phyloP scores from a whole-genome alignment of 2,329 filamentous ascomycete species.

The Pestalotiopsis sp. region DNA sequence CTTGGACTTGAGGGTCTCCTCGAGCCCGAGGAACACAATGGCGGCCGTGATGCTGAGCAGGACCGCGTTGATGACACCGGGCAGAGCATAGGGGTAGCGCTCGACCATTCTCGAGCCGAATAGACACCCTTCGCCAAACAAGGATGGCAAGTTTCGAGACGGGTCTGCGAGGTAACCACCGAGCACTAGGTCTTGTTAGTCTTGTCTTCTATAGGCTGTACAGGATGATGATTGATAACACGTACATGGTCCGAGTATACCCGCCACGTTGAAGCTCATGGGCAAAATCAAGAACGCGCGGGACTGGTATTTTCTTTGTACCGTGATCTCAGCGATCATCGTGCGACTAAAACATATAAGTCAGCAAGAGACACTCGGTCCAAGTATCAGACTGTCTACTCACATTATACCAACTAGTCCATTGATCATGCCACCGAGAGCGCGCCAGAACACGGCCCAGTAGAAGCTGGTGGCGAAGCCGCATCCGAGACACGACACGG shows the following conservation, averaged over 20 bases:
- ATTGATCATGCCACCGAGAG: conserved; percentile 60
- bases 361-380: not conserved
- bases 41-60: conserved; percentile 59
- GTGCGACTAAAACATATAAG: conserved; percentile 34
- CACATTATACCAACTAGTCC: conserved; percentile 52
- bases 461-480: conserved; percentile 70
- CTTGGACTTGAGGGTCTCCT: conserved; percentile 59
- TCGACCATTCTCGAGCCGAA: conserved; percentile 67
- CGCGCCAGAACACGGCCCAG: conserved; percentile 66
- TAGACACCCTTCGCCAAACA: conserved; percentile 62
- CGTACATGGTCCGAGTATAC: conserved; percentile 46
- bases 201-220: not conserved
- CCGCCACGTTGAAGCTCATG: conserved; percentile 50
- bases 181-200: conserved; percentile 40
- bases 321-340: conserved; percentile 51
- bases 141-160: conserved; percentile 56
- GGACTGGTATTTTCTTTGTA: conserved; percentile 49
- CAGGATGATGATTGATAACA: conserved; percentile 5
- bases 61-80: conserved; percentile 65
- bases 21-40: conserved; percentile 63
- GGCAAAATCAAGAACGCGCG: conserved; percentile 48
- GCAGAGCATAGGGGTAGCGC: conserved; percentile 68
- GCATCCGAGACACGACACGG: conserved; percentile 69
- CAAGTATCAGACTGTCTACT: conserved; percentile 20
- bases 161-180: conserved; percentile 72